Evolutionary conservation across 306 rosid genomes (phyloP), one percentile per base, ranked within the genome.

Genomic region (Cucurbita maxima): DNA sequence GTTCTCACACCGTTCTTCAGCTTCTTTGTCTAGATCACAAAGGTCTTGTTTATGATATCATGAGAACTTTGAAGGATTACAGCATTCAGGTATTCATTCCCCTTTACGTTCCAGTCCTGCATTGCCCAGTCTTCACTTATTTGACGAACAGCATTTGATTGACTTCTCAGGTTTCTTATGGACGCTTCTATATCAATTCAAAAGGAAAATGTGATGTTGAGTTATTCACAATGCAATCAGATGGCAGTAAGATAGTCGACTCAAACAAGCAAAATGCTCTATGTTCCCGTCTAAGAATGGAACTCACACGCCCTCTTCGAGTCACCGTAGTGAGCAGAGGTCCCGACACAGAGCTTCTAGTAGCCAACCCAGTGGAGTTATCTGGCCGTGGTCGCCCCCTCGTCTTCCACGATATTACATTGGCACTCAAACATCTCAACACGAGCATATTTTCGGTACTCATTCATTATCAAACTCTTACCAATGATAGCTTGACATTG

Each of bases 61-160:
- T 83, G 85, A 84, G 88, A 77, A 84, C 88, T 7, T 63, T 87
- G n/a, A 87, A 87, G 87, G 91, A 87, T 63, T 87, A 84, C 63
- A 84, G 82, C 56, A 76, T 83, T 51, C 86, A 84, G 88, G 91
- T 87, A 68, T 34, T 37, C 44, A 6, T 47, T 64, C 16, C 16
- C 36, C 14, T 40, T 12, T 41, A 10, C 22, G 5, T 64, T 43
- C n/a, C 9, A 19, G 72, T 3, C 18, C 47, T 64, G 16, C 37
- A n/a, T 41, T 53, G 18, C 22, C 0, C 12, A 41, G 54, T 50
- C 69, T 3, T 61, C 45, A 16, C 45, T 16, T 7, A 9, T 36
- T 14, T 38, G 70, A 40, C n/a, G 47, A 38, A 37, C 70, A 62
- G 18, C 71, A 1, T 10, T 64, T 64, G 8, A 3, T 64, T 41